Evolutionary conservation across 805 yeast species (phyloP).

Genomic region (Teunomyces funiuensis): DNA sequence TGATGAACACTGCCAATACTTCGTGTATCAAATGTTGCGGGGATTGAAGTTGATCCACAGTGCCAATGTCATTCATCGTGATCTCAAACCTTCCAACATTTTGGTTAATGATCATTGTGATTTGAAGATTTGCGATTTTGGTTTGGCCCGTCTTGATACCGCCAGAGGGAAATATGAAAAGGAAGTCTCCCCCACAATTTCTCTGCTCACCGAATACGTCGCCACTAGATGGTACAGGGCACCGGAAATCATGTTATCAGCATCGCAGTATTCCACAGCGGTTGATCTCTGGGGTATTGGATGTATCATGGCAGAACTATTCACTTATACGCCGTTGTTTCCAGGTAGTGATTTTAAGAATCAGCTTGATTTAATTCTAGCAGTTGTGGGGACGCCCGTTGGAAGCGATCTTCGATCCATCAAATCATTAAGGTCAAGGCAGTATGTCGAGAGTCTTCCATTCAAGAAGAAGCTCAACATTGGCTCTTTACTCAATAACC

Average conservation of each 20-base stretch:
- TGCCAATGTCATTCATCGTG: constrained; percentile 74
- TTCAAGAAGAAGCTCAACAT: constrained; percentile 18
- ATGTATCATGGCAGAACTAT: constrained; percentile 72
- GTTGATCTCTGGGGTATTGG: constrained; percentile 84
- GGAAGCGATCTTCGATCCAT: constrained; percentile 17
- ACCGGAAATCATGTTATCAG: constrained; percentile 77
- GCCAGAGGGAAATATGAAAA: constrained; percentile 37
- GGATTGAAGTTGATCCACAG: constrained; percentile 72
- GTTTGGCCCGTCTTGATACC: constrained; percentile 57
- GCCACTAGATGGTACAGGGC: constrained; percentile 87
- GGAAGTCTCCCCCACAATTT: constrained; percentile 15
- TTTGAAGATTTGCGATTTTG: constrained; percentile 77
- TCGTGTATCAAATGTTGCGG: constrained; percentile 66
- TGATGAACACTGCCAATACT: constrained; percentile 70
- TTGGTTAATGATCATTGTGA: constrained; percentile 70
- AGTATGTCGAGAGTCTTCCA: constrained; percentile 28
- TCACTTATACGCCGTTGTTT: constrained; percentile 59
- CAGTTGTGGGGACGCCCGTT: constrained; percentile 68
- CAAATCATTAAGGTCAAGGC: constrained; percentile 25
- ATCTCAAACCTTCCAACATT: constrained; percentile 72
- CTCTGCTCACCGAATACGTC: constrained; percentile 74
- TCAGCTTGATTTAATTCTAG: constrained; percentile 65
- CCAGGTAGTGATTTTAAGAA: constrained; percentile 76
- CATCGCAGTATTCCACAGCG: constrained; percentile 70
- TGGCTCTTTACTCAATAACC: constrained; percentile 16